These are phyloP conservation scores for Candida sp. DNA, from an alignment of 1,139 yeast genomes.

Conservation along the genomic window DNA sequence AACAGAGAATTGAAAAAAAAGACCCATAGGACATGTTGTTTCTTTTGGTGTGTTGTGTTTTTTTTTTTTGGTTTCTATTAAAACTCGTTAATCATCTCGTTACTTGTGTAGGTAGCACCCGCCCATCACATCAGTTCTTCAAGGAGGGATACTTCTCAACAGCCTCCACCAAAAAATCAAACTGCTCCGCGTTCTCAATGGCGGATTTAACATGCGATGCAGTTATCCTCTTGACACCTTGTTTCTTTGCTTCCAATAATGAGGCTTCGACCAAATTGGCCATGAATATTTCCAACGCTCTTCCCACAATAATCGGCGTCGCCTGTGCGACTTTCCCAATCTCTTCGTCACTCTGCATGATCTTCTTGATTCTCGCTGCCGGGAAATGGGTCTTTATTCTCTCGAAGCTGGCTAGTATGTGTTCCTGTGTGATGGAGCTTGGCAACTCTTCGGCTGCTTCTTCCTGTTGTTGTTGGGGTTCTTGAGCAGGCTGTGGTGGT, in stretches of 20 bases:
- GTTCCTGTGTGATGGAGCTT: slow-evolving; percentile 29
- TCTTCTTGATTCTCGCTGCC: slow-evolving; percentile 93
- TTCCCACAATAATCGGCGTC: slow-evolving; percentile 95
- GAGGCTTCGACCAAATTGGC: slow-evolving; percentile 89
- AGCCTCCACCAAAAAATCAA: slow-evolving; percentile 85
- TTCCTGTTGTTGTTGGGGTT: slow-evolving; percentile 1
- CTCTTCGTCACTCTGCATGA: slow-evolving; percentile 98
- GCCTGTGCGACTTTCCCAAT: slow-evolving; percentile 99
- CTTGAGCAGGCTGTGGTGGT: background rate
- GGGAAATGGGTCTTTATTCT: slow-evolving; percentile 93
- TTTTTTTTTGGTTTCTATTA: background rate
- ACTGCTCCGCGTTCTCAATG: slow-evolving; percentile 84
- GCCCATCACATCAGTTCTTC: slow-evolving; percentile 23
- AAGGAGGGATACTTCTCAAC: slow-evolving; percentile 62
- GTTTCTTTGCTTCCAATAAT: slow-evolving; percentile 73
- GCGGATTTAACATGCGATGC: slow-evolving; percentile 88
- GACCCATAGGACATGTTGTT: background rate
- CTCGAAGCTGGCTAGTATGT: slow-evolving; percentile 41
- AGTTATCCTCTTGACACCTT: slow-evolving; percentile 81
- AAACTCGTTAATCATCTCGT: slow-evolving; percentile 1
- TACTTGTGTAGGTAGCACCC: background rate
- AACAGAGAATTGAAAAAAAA: background rate
- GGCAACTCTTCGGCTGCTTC: slow-evolving; percentile 4
- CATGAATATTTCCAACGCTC: slow-evolving; percentile 92
- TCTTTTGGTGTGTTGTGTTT: background rate